Evolutionary conservation across 306 rosid species (phyloP).

Genomic region (Quercus robur): DNA sequence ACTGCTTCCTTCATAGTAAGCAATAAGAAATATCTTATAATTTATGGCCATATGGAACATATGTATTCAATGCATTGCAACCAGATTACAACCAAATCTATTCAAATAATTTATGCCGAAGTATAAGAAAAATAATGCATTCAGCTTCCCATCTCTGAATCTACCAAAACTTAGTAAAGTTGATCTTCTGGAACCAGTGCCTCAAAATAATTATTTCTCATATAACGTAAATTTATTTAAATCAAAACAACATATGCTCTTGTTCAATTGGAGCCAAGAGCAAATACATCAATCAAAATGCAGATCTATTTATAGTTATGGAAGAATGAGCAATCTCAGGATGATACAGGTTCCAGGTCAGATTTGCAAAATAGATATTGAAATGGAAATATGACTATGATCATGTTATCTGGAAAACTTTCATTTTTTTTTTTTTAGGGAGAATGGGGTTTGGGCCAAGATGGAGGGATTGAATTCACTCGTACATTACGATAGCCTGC

Average conservation of each 20-base stretch:
- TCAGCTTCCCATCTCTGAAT: not conserved
- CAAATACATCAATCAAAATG: not conserved
- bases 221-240: not conserved
- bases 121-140: not conserved
- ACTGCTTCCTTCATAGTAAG: not conserved
- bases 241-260: not conserved
- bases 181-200: not conserved
- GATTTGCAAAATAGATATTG: too few species aligned
- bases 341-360: not conserved
- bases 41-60: not conserved
- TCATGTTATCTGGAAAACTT: too few species aligned
- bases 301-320: not conserved
- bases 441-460: too few species aligned
- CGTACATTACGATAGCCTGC: too few species aligned
- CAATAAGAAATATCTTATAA: not conserved
- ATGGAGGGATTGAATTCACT: too few species aligned
- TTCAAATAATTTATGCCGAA: not conserved
- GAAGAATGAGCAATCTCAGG: not conserved
- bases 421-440: too few species aligned
- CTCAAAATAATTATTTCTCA: not conserved
- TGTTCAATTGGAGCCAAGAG: not conserved
- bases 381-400: too few species aligned
- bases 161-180: not conserved
- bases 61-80: not conserved
- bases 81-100: not conserved